These are phyloP conservation scores for Russula brevipes DNA, from an alignment of 768 basidiomycete species.

Conservation along the genomic window DNA sequence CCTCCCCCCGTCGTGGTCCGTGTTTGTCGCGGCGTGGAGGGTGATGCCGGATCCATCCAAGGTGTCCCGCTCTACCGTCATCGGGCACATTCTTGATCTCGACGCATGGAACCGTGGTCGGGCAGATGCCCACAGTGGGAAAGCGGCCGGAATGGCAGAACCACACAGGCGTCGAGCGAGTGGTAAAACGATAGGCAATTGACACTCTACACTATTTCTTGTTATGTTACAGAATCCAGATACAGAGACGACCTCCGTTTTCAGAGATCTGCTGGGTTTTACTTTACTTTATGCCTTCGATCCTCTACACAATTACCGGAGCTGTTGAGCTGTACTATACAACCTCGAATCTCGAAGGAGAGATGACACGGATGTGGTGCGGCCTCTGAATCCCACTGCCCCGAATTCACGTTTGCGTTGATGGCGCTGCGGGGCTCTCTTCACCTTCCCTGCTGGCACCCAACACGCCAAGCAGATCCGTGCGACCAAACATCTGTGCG, in stretches of 20 bases:
- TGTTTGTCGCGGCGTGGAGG: conserved; percentile 15
- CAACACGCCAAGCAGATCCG: conserved; percentile 49
- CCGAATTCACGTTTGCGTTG: conserved; percentile 16
- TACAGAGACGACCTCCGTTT: neutral
- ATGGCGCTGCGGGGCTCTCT: conserved; percentile 29
- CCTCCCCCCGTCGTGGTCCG: conserved; percentile 17
- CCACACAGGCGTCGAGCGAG: neutral
- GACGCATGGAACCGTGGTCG: conserved; percentile 22
- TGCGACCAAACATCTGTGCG: conserved; percentile 61
- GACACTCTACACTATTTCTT: neutral
- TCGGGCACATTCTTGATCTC: conserved; percentile 17
- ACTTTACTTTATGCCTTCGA: neutral
- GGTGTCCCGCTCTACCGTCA: neutral
- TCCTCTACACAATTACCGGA: neutral
- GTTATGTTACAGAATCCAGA: no score
- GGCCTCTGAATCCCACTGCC: neutral
- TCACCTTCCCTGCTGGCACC: conserved; percentile 56
- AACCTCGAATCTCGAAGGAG: neutral
- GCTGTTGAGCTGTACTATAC: no score
- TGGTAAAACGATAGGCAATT: neutral
- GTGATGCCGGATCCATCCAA: neutral
- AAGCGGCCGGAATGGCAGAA: neutral
- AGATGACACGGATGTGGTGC: no score
- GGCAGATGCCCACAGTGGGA: conserved; percentile 7
- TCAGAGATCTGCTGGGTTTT: neutral